Evolutionary conservation across 2,329 filamentous ascomycete genomes (phyloP), one percentile per base, ranked within the genome.

Genomic region (Chaetomium globosum): DNA sequence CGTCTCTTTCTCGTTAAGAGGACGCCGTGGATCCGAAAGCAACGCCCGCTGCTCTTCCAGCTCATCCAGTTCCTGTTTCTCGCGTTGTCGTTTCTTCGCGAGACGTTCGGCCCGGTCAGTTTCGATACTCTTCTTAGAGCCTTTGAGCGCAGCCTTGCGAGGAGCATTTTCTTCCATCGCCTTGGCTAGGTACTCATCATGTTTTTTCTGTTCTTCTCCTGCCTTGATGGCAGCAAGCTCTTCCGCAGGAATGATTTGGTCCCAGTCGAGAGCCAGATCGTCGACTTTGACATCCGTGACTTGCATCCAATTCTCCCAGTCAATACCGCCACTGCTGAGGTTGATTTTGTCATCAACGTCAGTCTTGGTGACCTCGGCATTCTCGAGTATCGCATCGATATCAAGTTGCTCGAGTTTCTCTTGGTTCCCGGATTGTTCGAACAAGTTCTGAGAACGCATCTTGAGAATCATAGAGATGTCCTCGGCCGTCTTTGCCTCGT

Each of bases 201-300:
- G 87, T 63, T 91, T 87, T 73, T 90, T 90, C 76, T 89, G 88
- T 71, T 96, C 91, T 73, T 98, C 94, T 59, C 96, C 92, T 0
- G 88, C 89, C 76, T 96, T 97, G 78, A 98, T 90, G 66, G 88
- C 89, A 19, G 93, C 93, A 21, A 99, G 85, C 73, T 97, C 89
- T 8, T 97, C 93, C 66, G 93, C 93, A 0, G 95, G 96, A 71
- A 99, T 98, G 72, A 99, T 99, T 70, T 98, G 91, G 73, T 99
- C 95, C 95, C 95, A 99, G 71, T 96, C 93, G 30, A 98, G 87
- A 69, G 81, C 80, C 57, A 87, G 80, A 59, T 87, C 85, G 65
- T 98, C 91, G 28, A 98, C 91, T 79, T 98, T 98, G 77, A 98
- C 94, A 77, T 99, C 95, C 1, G 95, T 97, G 74, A 97, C 96